Evolutionary conservation across 2,329 filamentous ascomycete species (phyloP).

Genomic region (Chaetomium globosum): DNA sequence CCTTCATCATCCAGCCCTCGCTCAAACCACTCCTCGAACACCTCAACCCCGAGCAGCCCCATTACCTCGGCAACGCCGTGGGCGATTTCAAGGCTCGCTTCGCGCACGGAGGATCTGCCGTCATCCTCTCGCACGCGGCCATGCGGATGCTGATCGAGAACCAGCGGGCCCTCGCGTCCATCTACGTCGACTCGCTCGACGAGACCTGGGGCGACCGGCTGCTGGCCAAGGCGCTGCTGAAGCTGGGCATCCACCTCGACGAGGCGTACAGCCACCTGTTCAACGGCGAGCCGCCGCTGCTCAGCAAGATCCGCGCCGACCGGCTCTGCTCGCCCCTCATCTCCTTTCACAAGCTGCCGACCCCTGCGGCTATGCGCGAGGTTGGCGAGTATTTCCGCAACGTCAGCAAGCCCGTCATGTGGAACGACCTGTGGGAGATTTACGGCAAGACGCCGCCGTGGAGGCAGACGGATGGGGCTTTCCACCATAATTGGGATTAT

Average conservation of each 20-base stretch:
- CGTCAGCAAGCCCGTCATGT: slow-evolving; percentile 48
- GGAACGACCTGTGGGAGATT: slow-evolving; percentile 55
- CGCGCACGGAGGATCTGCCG: slow-evolving; percentile 59
- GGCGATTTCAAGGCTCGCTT: slow-evolving; percentile 60
- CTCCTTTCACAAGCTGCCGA: slow-evolving; percentile 56
- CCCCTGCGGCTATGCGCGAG: slow-evolving; percentile 50
- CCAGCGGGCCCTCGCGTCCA: slow-evolving; percentile 48
- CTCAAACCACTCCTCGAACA: slow-evolving; percentile 53
- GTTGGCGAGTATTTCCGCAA: slow-evolving; percentile 49
- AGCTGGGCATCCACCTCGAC: slow-evolving; percentile 58
- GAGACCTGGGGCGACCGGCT: slow-evolving; percentile 59
- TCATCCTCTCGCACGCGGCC: slow-evolving; percentile 56
- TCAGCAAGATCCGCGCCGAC: slow-evolving; percentile 54
- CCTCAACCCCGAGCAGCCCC: slow-evolving; percentile 50
- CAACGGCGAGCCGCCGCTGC: slow-evolving; percentile 56
- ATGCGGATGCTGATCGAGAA: slow-evolving; percentile 51
- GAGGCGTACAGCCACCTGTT: slow-evolving; percentile 58
- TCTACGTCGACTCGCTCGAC: slow-evolving; percentile 53
- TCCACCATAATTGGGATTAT: slow-evolving; percentile 50
- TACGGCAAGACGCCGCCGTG: slow-evolving; percentile 49
- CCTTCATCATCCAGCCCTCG: slow-evolving; percentile 55
- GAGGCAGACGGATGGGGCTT: slow-evolving; percentile 38
- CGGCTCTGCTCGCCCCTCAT: slow-evolving; percentile 58
- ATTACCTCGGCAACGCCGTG: slow-evolving; percentile 60
- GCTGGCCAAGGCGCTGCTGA: slow-evolving; percentile 56